Base-by-base conservation (phyloP, 2,329 filamentous ascomycete genomes). In the Aspergillus pseudoviridinutans region DNA sequence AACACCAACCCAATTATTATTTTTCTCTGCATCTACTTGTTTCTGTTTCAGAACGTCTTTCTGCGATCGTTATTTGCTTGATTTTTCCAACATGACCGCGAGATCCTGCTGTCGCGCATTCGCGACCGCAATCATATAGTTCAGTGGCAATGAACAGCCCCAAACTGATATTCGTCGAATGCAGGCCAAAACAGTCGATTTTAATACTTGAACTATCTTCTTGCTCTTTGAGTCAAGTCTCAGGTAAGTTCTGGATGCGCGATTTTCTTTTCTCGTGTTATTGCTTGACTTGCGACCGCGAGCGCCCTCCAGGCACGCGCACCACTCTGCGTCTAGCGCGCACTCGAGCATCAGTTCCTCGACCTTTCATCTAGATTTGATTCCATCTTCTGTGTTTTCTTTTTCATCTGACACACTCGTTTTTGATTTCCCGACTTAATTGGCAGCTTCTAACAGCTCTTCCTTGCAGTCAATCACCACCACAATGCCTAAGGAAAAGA, bases 401-500 rank as follows among this genome's bases (percentile, higher is more conserved):
- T 49, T 38, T 9, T 4, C 25, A 6, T n/a, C 50, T 29, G n/a
- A 35, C 22, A 10, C 20, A 12, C 27, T 35, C 3, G 3, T 20
- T 22, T 10, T 20, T 22, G 49, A 56, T 53, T 56, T 22, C 14
- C 32, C 8, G 4, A 14, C 22, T 38, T 24, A n/a, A 46, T 50
- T 52, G 24, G 20, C 17, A 56, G 46, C 51, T 24, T 58, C 51
- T 61, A 63, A 60, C 56, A 27, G 50, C 35, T 53, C 27, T 29
- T 27, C 8, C 24, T n/a, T n/a, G 49, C 61, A 64, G 57, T 53
- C 50, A 54, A 61, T 58, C 66, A 58, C 70, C 38, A 62, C 64
- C 71, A 85, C 64, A 63, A 89, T 90, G 87, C 86, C 87, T 71
- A 89, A 89, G 80, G 85, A 86, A 67, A 84, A 84, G 77, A 77